These are phyloP conservation scores for Xanthoconium separans DNA, from an alignment of 1,284 basidiomycete species.

Conservation along the genomic window DNA sequence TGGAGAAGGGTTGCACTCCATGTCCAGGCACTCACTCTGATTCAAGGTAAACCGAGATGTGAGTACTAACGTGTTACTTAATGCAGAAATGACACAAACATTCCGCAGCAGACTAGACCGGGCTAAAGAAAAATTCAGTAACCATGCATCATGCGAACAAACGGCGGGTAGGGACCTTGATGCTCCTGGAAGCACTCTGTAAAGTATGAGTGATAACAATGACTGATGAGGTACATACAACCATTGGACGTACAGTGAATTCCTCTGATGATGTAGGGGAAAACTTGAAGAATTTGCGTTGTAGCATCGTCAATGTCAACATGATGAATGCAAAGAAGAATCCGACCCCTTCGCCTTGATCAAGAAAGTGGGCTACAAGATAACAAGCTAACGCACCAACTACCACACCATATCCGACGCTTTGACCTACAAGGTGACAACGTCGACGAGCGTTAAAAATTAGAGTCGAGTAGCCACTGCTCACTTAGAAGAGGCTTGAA, in stretches of 20 bases:
- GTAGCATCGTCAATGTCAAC: conserved; percentile 44
- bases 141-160: not conserved
- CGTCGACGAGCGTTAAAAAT: not conserved
- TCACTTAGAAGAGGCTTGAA: conserved; percentile 26
- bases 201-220: not conserved
- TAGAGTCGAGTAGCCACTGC: not conserved
- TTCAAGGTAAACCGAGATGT: not conserved
- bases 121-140: conserved; percentile 43
- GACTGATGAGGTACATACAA: not conserved
- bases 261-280: conserved; percentile 53
- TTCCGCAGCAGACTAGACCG: conserved; percentile 64
- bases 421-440: conserved; percentile 32
- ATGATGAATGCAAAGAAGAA: conserved; percentile 51
- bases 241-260: conserved; percentile 41
- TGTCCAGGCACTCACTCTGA: conserved; percentile 61
- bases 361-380: not conserved
- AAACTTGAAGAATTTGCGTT: conserved; percentile 48
- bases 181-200: conserved; percentile 46
- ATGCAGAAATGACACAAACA: conserved; percentile 34
- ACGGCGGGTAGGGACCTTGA: conserved; percentile 36
- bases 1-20: conserved; percentile 61
- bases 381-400: conserved; percentile 35
- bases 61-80: not conserved
- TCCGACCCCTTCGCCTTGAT: conserved; percentile 39
- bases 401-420: conserved; percentile 51